phyloP scores from a whole-genome alignment of 805 yeast genomes.

The Cyberlindnera meyerae region DNA sequence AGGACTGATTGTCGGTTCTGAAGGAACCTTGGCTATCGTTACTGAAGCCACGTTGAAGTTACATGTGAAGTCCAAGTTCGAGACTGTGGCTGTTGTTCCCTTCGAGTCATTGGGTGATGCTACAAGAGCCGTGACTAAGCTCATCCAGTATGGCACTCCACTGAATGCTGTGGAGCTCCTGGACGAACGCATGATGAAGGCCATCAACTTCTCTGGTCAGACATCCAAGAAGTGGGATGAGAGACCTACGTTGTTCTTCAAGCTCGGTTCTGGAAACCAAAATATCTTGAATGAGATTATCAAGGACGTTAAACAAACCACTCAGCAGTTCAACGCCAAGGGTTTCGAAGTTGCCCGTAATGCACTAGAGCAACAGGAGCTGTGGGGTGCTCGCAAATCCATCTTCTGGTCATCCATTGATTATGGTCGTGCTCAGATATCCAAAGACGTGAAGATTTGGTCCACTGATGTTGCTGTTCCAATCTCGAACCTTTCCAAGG shows the following conservation, averaged over 20 bases:
- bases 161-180: constrained; percentile 70
- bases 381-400: constrained; percentile 75
- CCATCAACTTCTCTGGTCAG: constrained; percentile 53
- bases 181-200: constrained; percentile 67
- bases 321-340: constrained; percentile 44
- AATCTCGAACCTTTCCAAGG: constrained; percentile 55
- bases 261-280: constrained; percentile 48
- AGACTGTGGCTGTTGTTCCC: constrained; percentile 63
- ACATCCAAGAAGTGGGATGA: constrained; percentile 50
- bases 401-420: constrained; percentile 64
- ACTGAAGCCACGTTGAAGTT: constrained; percentile 73
- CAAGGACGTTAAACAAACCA: constrained; percentile 43
- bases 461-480: constrained; percentile 85
- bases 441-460: constrained; percentile 50
- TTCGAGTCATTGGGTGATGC: constrained; percentile 69
- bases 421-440: constrained; percentile 46
- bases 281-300: constrained; percentile 39
- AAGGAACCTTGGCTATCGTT: constrained; percentile 74
- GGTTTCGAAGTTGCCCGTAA: constrained; percentile 55
- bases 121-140: constrained; percentile 56
- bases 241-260: constrained; percentile 57
- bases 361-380: constrained; percentile 53
- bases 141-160: constrained; percentile 57
- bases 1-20: constrained; percentile 69
- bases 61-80: constrained; percentile 57